Conservation (phyloP, 257 asterid species). For the Ajuga chamaepitys region DNA sequence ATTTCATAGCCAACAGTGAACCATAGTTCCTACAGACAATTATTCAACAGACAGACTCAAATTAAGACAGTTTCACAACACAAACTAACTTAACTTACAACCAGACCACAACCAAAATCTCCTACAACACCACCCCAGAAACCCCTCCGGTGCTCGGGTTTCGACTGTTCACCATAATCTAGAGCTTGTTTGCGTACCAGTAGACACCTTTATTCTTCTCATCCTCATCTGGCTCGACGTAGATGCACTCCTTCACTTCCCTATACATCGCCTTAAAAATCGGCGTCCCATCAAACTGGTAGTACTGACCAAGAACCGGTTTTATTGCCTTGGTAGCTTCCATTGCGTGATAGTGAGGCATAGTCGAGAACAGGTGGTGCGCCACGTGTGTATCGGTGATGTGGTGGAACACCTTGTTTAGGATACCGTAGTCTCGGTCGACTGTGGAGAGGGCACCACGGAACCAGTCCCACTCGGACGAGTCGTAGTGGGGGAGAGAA, state of each 20-base stretch:
- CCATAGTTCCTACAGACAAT: neutral
- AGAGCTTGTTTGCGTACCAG: constrained; percentile 78
- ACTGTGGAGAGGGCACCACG: constrained; percentile 75
- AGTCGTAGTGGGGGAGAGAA: constrained; percentile 66
- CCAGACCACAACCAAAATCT: constrained; percentile 1
- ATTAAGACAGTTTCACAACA: neutral
- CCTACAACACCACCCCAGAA: constrained; percentile 18
- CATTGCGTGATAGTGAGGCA: constrained; percentile 86
- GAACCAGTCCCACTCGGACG: constrained; percentile 85
- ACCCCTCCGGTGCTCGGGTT: neutral
- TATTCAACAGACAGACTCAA: neutral
- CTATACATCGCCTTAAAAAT: constrained; percentile 59
- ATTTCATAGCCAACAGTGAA: neutral
- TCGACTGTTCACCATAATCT: constrained; percentile 8
- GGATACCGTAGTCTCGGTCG: constrained; percentile 67
- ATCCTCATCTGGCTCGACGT: constrained; percentile 62
- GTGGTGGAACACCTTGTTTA: constrained; percentile 70
- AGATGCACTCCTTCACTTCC: constrained; percentile 70
- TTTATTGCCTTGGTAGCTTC: constrained; percentile 80
- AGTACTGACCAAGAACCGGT: constrained; percentile 61
- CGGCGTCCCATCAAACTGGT: constrained; percentile 68
- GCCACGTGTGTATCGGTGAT: constrained; percentile 82
- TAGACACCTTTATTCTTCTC: constrained; percentile 56
- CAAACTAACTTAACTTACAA: neutral
- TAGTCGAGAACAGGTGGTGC: constrained; percentile 74